Evolutionary conservation across 352 stramenopile genomes (phyloP).

Genomic region (Aphanomyces astaci): DNA sequence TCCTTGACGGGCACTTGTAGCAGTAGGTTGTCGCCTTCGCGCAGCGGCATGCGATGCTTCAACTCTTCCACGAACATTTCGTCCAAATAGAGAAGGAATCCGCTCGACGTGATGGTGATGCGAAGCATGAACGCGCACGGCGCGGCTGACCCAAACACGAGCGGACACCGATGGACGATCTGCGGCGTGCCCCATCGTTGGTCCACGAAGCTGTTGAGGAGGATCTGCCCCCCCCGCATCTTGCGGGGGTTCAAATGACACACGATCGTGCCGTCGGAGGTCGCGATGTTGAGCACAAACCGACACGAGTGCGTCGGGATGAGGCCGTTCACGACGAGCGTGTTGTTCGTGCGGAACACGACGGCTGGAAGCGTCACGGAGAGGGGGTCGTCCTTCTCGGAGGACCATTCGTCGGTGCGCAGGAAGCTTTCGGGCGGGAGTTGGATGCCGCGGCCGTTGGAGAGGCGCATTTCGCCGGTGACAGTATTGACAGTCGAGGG

Average conservation of each 20-base stretch:
- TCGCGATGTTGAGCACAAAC: conserved; percentile 75
- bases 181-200: conserved; percentile 64
- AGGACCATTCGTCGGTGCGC: conserved; percentile 71
- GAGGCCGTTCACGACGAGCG: conserved; percentile 70
- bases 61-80: conserved; percentile 80
- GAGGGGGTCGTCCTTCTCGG: conserved; percentile 37
- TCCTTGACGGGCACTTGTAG: conserved; percentile 65
- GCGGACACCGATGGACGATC: conserved; percentile 49
- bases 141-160: conserved; percentile 55
- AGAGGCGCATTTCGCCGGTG: conserved; percentile 62
- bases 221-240: conserved; percentile 49
- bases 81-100: conserved; percentile 70
- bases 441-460: conserved; percentile 46
- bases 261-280: conserved; percentile 60
- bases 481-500: conserved; percentile 8
- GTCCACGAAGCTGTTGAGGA: conserved; percentile 81
- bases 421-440: conserved; percentile 72
- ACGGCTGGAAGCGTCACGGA: conserved; percentile 64
- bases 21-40: conserved; percentile 72
- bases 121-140: conserved; percentile 52
- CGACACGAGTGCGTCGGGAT: conserved; percentile 49
- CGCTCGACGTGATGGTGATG: conserved; percentile 56
- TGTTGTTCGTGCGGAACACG: conserved; percentile 78
- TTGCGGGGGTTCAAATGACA: conserved; percentile 76
- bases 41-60: conserved; percentile 75